Conservation (phyloP, 2,329 filamentous ascomycete genomes). For the Sphaerulina vaccinii region DNA sequence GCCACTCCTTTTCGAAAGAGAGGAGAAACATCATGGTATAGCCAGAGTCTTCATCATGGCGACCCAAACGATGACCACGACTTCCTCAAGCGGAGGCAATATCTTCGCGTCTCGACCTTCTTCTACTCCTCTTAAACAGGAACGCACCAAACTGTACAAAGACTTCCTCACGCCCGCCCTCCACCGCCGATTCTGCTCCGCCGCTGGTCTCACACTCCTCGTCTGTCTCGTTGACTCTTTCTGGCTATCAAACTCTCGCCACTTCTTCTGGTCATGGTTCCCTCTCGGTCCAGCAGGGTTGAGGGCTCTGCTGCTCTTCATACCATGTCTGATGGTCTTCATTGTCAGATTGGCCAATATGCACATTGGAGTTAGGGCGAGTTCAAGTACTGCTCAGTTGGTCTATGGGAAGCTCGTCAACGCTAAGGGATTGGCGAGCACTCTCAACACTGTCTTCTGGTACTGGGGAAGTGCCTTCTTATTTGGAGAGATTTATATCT, state of each 20-base stretch:
- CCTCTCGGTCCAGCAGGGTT: conserved; percentile 74
- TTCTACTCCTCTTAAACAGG: conserved; percentile 40
- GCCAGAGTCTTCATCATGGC: neutral
- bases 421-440: conserved; percentile 11
- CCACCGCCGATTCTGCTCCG: conserved; percentile 81
- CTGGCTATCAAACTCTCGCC: conserved; percentile 62
- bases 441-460: conserved; percentile 61
- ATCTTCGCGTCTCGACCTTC: conserved; percentile 4
- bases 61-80: neutral
- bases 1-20: neutral
- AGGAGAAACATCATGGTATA: neutral
- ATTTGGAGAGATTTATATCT: conserved; percentile 79
- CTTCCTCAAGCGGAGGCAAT: conserved; percentile 4
- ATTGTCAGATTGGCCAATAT: conserved; percentile 68
- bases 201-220: conserved; percentile 65
- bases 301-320: conserved; percentile 72
- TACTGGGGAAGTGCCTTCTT: conserved; percentile 76
- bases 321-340: conserved; percentile 73
- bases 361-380: conserved; percentile 56
- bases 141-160: conserved; percentile 64
- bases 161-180: conserved; percentile 87
- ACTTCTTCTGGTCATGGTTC: conserved; percentile 75
- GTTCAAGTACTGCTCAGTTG: conserved; percentile 65
- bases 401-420: conserved; percentile 55
- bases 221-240: conserved; percentile 74